Conservation (phyloP, 2,329 filamentous ascomycete species). For the Neofusicoccum umdonicola region DNA sequence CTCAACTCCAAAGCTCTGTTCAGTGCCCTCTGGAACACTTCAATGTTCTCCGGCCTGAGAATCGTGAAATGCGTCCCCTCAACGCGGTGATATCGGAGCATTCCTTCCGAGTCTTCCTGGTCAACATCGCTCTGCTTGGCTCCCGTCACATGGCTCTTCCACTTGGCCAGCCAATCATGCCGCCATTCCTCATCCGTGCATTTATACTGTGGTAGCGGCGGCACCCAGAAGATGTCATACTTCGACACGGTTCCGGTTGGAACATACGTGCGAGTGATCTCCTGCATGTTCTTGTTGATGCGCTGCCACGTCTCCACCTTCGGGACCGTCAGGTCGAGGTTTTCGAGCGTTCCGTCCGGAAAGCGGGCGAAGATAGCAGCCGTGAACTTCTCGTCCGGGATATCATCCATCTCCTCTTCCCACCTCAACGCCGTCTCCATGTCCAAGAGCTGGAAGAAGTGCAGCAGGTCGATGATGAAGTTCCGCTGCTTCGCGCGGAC, state of each 20-base stretch:
- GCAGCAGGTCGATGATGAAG: conserved; percentile 18
- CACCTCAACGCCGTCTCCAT: conserved; percentile 7
- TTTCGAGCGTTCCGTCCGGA: conserved; percentile 16
- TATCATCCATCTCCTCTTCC: conserved; percentile 17
- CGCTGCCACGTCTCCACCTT: conserved; percentile 18
- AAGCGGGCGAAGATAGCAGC: conserved; percentile 16
- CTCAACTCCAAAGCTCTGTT: conserved; percentile 10
- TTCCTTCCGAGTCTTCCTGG: not conserved
- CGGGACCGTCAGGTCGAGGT: conserved; percentile 10
- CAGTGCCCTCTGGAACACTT: conserved; percentile 13
- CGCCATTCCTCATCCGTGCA: conserved; percentile 16
- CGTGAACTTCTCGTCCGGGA: conserved; percentile 14
- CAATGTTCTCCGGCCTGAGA: conserved; percentile 17
- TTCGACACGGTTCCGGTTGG: conserved; percentile 9
- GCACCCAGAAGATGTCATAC: conserved; percentile 17
- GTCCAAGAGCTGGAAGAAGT: conserved; percentile 17
- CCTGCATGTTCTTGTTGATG: conserved; percentile 17
- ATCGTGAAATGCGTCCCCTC: conserved; percentile 17
- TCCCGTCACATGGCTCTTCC: conserved; percentile 12
- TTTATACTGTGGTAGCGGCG: conserved; percentile 16
- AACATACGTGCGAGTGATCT: conserved; percentile 9
- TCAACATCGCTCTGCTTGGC: conserved; percentile 11
- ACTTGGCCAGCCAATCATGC: conserved; percentile 13
- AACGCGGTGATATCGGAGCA: conserved; percentile 13
- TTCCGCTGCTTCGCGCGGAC: conserved; percentile 8